Evolutionary conservation across 805 yeast genomes (phyloP).

Genomic region (Barnettozyma sucrosica): DNA sequence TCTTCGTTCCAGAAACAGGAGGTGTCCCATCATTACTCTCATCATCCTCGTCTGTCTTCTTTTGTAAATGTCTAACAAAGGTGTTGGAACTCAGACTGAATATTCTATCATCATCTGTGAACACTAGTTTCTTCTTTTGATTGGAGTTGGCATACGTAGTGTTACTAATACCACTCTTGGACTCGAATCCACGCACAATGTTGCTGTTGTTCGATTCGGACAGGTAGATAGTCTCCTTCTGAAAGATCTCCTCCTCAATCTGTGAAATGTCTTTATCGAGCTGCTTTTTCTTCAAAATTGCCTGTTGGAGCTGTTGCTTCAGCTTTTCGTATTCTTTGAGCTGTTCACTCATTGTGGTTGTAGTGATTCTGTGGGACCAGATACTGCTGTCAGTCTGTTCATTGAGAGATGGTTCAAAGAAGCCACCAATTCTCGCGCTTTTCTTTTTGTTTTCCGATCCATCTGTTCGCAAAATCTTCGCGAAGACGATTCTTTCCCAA

Average conservation of each 20-base stretch:
- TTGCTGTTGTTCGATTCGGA: constrained; percentile 68
- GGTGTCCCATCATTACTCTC: constrained; percentile 24
- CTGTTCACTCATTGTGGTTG: constrained; percentile 9
- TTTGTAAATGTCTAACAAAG: constrained; percentile 57
- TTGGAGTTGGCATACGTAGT: constrained; percentile 33
- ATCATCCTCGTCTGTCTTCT: constrained; percentile 33
- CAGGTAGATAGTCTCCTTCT: constrained; percentile 71
- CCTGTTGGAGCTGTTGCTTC: constrained; percentile 59
- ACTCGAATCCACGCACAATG: constrained; percentile 88
- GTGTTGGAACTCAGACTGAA: constrained; percentile 72
- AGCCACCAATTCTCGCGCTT: no score
- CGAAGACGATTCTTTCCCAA: neutral
- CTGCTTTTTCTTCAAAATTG: constrained; percentile 53
- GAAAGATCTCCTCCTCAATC: constrained; percentile 74
- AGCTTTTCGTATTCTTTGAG: constrained; percentile 55
- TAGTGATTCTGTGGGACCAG: neutral
- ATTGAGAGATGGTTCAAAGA: no score
- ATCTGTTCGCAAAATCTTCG: neutral
- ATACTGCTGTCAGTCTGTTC: no score
- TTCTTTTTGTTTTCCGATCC: neutral
- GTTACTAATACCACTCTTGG: constrained; percentile 45
- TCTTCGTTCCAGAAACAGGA: constrained; percentile 8
- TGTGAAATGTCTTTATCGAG: constrained; percentile 58
- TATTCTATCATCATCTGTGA: constrained; percentile 72
- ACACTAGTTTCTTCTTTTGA: constrained; percentile 40